Base-by-base conservation (phyloP, 2,329 filamentous ascomycete species). In the Fusarium drepaniforme region DNA sequence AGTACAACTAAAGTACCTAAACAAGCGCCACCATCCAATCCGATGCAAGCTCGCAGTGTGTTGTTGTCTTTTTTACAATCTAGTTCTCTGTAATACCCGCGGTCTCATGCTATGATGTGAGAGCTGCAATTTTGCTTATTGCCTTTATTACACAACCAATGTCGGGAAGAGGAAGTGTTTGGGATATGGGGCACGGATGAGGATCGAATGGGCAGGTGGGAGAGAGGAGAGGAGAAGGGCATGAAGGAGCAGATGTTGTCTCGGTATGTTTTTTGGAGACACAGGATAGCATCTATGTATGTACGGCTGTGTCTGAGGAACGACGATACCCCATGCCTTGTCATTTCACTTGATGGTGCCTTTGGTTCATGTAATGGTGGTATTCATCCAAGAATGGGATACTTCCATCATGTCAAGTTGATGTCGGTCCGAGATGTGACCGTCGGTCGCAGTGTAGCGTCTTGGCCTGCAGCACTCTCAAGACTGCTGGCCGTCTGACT, bases 1-100 rank as follows among this genome's bases (percentile, higher is more conserved):
- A 73, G 42, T 75, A 75, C 66, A 73, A 49, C 57, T 75, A 23
- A 53, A 30, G 25, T 53, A 30, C 23, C 40, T n/a, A 12, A 76
- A 66, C 37, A 65, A 61, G n/a, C 59, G 38, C 51, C 56, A 56
- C 51, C 42, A 28, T 67, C 51, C 42, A 57, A 70, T 69, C 51
- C 42, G 59, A 70, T 67, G 46, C 66, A 67, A 67, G 65, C 67
- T 67, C 30, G 49, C 46, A 65, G 68, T 67, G 59, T 71, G 65
- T 70, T 66, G 73, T 66, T 35, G 33, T 35, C 33, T 67, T 68
- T 70, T 71, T 73, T 64, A 67, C 66, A 64, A 67, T 71, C 67
- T 74, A 75, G 68, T 74, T 71, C 75, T 79, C 64, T 77, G 72
- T 79, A 79, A 79, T 79, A 79, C 77, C 77, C 77, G 74, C 77